Evolutionary conservation across 768 basidiomycete species (phyloP).

Genomic region (Lepiota subincarnata): DNA sequence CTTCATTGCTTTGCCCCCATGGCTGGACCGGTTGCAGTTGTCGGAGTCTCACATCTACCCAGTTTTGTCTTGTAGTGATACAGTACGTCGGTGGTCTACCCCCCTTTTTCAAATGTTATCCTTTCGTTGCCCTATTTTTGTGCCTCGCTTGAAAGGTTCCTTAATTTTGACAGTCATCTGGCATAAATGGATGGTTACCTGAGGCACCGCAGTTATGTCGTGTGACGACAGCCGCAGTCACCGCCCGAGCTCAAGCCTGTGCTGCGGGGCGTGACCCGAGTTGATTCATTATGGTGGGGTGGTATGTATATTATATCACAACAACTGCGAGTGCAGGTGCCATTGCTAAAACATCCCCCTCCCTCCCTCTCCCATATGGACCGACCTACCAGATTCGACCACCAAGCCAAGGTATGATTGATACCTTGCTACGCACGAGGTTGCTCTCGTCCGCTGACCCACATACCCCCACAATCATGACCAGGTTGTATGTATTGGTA

Average conservation of each 20-base stretch:
- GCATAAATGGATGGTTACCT: not conserved
- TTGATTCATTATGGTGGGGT: not conserved
- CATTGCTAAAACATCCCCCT: not conserved
- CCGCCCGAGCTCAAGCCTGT: not conserved
- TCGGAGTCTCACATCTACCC: not conserved
- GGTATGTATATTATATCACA: not conserved
- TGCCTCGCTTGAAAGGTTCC: not conserved
- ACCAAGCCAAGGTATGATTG: constrained; percentile 8
- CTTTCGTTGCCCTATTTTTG: not conserved
- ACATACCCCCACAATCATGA: not conserved
- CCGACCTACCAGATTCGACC: constrained; percentile 1
- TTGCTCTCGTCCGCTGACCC: not conserved
- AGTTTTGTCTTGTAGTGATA: constrained; percentile 6
- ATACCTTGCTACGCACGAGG: not conserved
- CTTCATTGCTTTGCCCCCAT: not conserved
- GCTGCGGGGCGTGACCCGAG: not conserved
- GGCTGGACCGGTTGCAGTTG: not conserved
- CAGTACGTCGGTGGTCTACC: not conserved
- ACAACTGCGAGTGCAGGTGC: not conserved
- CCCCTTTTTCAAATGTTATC: not conserved
- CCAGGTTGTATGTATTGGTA: constrained; percentile 3
- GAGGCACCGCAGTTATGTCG: not conserved
- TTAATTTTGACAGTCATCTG: not conserved
- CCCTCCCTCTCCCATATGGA: not conserved
- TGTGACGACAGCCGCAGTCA: not conserved